Percentiles rank a stretch among this genome's conserved stretches.
Evolutionary conservation across 345 rosid genomes (phyloP).

Genomic region (Salix viminalis): DNA sequence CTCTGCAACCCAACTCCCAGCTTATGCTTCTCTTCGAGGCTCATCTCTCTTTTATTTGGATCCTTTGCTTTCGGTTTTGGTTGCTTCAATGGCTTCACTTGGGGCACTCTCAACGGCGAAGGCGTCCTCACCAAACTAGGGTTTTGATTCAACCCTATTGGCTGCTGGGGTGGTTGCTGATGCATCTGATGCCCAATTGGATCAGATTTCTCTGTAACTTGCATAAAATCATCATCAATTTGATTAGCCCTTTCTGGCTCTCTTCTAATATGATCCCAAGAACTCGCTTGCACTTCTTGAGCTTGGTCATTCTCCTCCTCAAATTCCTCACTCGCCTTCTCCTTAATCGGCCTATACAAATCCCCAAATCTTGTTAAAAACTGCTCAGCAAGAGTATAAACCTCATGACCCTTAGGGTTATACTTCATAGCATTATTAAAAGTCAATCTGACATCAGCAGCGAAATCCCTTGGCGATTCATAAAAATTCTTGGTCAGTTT

Average conservation of each 20-base stretch:
- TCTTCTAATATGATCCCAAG: constrained; percentile 38
- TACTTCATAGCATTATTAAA: constrained; percentile 70
- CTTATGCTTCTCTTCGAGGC: constrained; percentile 63
- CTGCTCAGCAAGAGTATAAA: constrained; percentile 53
- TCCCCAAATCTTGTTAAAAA: constrained; percentile 45
- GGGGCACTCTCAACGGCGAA: constrained; percentile 31
- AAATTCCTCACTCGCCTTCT: constrained; percentile 23
- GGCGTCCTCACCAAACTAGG: constrained; percentile 29
- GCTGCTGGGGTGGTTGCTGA: constrained; percentile 10
- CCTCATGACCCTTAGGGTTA: constrained; percentile 72
- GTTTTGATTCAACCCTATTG: constrained; percentile 18
- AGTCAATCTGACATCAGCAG: constrained; percentile 66
- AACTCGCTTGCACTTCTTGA: constrained; percentile 42
- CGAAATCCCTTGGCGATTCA: constrained; percentile 53
- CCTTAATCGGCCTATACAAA: constrained; percentile 39
- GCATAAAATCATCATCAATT: constrained; percentile 16
- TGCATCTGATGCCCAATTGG: constrained; percentile 14
- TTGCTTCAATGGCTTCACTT: constrained; percentile 41
- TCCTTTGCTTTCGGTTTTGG: constrained; percentile 85
- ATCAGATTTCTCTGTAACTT: constrained; percentile 27
- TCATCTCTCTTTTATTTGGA: constrained; percentile 73
- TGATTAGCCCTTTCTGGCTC: constrained; percentile 25
- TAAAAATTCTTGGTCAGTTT: constrained; percentile 47
- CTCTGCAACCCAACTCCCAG: constrained; percentile 68
- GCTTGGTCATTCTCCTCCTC: constrained; percentile 21